Evolutionary conservation across 371 early-diverging fungal genomes (phyloP).

Genomic region (Mortierella sp.): DNA sequence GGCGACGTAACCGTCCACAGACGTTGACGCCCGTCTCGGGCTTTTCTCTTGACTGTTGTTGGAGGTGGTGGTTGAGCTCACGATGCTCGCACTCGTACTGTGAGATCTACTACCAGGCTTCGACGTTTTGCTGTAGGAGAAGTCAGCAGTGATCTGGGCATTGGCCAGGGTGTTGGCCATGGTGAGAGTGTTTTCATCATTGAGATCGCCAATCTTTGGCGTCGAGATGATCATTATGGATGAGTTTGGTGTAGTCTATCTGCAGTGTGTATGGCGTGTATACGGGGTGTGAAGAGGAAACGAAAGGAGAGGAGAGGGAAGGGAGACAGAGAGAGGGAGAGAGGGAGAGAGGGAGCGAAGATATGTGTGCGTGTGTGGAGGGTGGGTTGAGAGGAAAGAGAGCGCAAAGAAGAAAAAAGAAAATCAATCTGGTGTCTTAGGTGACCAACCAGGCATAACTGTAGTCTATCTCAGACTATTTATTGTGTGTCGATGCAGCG

Average conservation of each 20-base stretch:
- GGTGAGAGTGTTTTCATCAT: constrained; percentile 32
- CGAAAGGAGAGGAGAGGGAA: too few species aligned
- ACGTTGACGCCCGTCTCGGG: constrained; percentile 7
- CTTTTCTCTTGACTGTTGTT: constrained; percentile 6
- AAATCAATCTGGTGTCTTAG: too few species aligned
- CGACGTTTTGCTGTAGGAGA: constrained; percentile 1
- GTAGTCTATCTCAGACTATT: too few species aligned
- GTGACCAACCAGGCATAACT: too few species aligned
- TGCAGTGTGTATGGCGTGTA: too few species aligned
- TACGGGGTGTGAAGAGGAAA: too few species aligned
- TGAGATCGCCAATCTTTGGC: constrained; percentile 25
- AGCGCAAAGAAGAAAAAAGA: not conserved
- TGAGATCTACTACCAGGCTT: not conserved
- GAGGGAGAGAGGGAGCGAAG: not conserved
- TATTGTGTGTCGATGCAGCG: too few species aligned
- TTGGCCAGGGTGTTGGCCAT: constrained; percentile 37
- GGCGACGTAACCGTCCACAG: constrained; percentile 55
- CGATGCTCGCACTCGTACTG: constrained; percentile 2
- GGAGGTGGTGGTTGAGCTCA: constrained; percentile 8
- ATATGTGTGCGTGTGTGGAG: not conserved
- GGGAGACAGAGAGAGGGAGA: too few species aligned
- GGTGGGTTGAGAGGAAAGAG: constrained; percentile 1
- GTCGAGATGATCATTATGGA: constrained; percentile 40
- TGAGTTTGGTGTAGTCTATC: too few species aligned
- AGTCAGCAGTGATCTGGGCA: constrained; percentile 32